Conservation (phyloP, 108 stramenopile genomes). For the Nannochloropsis salina region DNA sequence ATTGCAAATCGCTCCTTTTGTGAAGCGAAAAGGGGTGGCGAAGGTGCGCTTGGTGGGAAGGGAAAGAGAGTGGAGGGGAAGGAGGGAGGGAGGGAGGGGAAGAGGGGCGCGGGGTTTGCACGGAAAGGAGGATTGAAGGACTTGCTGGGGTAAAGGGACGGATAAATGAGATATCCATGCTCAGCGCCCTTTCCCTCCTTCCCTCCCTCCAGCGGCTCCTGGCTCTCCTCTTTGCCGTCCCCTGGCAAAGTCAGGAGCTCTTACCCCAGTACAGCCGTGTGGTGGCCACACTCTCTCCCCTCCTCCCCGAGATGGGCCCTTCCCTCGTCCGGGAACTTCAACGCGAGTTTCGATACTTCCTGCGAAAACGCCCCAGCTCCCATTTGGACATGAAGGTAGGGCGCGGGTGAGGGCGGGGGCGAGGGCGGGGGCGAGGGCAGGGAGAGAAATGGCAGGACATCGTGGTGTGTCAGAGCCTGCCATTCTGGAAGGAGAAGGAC, state of each 20-base stretch:
- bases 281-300: conserved; percentile 65
- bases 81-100: neutral
- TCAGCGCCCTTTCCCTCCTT: neutral
- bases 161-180: too few relatives aligned
- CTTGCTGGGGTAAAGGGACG: too few relatives aligned
- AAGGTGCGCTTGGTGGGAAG: neutral
- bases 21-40: neutral
- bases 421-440: neutral
- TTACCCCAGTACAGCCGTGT: conserved; percentile 81
- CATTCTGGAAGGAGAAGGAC: too few relatives aligned
- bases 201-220: conserved; percentile 61
- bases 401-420: neutral
- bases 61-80: neutral
- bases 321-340: conserved; percentile 63
- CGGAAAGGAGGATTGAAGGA: too few relatives aligned
- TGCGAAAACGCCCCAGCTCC: neutral
- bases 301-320: neutral
- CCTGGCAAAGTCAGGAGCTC: conserved; percentile 69
- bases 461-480: neutral
- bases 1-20: conserved; percentile 36
- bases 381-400: neutral
- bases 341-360: conserved; percentile 66
- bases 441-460: neutral
- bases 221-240: conserved; percentile 71
- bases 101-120: neutral